Conservation (phyloP, 2,329 filamentous ascomycete genomes). For the Fusarium hostae region DNA sequence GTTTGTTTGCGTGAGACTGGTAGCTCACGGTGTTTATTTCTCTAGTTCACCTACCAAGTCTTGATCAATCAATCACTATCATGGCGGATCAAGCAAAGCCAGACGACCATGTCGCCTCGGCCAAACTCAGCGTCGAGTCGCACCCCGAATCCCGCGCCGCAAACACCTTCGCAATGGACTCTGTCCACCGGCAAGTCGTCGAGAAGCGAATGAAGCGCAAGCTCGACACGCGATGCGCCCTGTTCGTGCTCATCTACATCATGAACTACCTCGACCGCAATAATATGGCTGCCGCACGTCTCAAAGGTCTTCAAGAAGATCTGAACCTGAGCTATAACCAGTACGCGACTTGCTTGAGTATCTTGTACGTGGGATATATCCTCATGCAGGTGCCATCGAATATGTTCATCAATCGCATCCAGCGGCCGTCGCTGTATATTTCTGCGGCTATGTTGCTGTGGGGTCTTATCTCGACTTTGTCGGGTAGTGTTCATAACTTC, state of each 20-base stretch:
- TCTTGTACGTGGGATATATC: constrained; percentile 74
- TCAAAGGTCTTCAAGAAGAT: constrained; percentile 72
- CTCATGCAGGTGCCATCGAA: constrained; percentile 71
- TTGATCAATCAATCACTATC: background rate
- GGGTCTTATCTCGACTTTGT: constrained; percentile 69
- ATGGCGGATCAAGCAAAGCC: constrained; percentile 27
- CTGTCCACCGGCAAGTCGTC: constrained; percentile 63
- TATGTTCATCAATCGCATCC: constrained; percentile 66
- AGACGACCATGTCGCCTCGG: constrained; percentile 30
- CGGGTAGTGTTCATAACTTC: constrained; percentile 63
- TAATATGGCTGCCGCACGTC: constrained; percentile 73
- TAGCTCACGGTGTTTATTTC: background rate
- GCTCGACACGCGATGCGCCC: constrained; percentile 74
- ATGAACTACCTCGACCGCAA: constrained; percentile 77
- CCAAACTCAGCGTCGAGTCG: constrained; percentile 35
- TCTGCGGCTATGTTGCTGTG: constrained; percentile 65
- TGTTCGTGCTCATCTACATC: constrained; percentile 80
- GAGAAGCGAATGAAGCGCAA: constrained; percentile 76
- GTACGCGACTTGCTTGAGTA: constrained; percentile 72
- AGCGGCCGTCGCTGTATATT: constrained; percentile 64
- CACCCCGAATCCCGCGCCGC: constrained; percentile 14
- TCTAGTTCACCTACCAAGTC: background rate
- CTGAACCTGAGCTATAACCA: constrained; percentile 65
- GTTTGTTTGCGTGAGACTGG: constrained; percentile 4
- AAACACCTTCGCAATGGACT: constrained; percentile 44